phyloP scores from a whole-genome alignment of 805 yeast species.

The Cyberlindnera xishuangbannaensis region DNA sequence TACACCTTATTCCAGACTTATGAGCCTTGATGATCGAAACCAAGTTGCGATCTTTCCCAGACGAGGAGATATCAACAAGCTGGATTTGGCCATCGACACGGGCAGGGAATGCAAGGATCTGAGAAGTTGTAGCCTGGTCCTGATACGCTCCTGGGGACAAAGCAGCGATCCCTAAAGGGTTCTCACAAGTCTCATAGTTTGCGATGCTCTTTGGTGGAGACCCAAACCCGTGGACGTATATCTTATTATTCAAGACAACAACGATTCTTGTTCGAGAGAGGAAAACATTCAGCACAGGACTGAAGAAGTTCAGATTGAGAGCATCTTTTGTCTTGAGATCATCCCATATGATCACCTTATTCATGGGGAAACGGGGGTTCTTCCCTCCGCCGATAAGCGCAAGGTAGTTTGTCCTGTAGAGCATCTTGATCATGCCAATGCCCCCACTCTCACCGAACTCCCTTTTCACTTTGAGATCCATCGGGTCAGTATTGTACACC shows the following conservation, averaged over 20 bases:
- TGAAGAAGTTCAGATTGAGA: constrained; percentile 65
- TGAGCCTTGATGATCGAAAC: constrained; percentile 76
- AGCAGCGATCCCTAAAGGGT: constrained; percentile 24
- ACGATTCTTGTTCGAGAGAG: constrained; percentile 72
- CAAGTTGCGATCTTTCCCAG: constrained; percentile 55
- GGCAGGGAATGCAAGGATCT: constrained; percentile 73
- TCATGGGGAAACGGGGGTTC: constrained; percentile 69
- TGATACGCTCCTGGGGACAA: constrained; percentile 24
- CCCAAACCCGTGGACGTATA: constrained; percentile 73
- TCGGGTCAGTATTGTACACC: constrained; percentile 84
- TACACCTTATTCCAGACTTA: constrained; percentile 54
- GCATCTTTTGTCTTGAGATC: constrained; percentile 75
- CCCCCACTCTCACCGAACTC: constrained; percentile 45
- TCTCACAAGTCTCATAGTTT: constrained; percentile 24
- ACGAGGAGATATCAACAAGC: constrained; percentile 65
- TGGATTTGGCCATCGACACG: constrained; percentile 73
- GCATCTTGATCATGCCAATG: constrained; percentile 73
- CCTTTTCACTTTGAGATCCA: constrained; percentile 66
- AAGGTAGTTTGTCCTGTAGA: constrained; percentile 84
- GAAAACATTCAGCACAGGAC: constrained; percentile 68
- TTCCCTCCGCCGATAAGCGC: constrained; percentile 89
- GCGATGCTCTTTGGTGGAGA: constrained; percentile 65
- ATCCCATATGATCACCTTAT: constrained; percentile 87
- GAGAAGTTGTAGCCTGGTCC: constrained; percentile 27
- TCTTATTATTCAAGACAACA: constrained; percentile 61